These are phyloP conservation scores for Mucor plumbeus DNA, from an alignment of 371 early-diverging fungal species.

Conservation along the genomic window DNA sequence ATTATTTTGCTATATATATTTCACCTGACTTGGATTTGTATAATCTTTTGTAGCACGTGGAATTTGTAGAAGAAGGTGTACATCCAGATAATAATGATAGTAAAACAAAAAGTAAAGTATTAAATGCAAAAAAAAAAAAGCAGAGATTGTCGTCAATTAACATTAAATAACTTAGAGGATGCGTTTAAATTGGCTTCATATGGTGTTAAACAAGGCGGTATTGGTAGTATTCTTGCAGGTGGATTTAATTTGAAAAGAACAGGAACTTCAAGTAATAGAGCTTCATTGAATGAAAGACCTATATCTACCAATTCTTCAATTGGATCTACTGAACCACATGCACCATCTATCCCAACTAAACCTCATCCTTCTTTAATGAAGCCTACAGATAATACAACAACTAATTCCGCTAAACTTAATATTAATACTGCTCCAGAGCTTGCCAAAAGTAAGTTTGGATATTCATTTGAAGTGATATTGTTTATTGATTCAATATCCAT, in stretches of 20 bases:
- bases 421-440: constrained; percentile 3
- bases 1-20: background rate
- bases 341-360: constrained; percentile 14
- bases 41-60: constrained; percentile 27
- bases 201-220: constrained; percentile 83
- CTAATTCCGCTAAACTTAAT: background rate
- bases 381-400: background rate
- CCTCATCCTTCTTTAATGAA: constrained; percentile 4
- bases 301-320: background rate
- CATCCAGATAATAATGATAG: constrained; percentile 9
- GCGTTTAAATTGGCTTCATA: constrained; percentile 71
- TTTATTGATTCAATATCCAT: background rate
- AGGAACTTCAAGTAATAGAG: constrained; percentile 10
- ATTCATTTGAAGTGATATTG: too few relatives aligned
- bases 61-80: constrained; percentile 14
- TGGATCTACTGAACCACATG: background rate
- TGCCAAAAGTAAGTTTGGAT: constrained; percentile 5
- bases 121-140: background rate
- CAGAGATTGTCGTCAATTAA: background rate
- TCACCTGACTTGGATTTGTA: background rate
- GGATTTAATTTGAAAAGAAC: constrained; percentile 19
- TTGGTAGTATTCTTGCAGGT: constrained; percentile 79
- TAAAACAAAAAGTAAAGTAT: constrained; percentile 26
- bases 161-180: constrained; percentile 1
- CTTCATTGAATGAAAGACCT: constrained; percentile 18